Evolutionary conservation across 1,284 basidiomycete genomes (phyloP).

Genomic region (Microstroma glucosiphilum): DNA sequence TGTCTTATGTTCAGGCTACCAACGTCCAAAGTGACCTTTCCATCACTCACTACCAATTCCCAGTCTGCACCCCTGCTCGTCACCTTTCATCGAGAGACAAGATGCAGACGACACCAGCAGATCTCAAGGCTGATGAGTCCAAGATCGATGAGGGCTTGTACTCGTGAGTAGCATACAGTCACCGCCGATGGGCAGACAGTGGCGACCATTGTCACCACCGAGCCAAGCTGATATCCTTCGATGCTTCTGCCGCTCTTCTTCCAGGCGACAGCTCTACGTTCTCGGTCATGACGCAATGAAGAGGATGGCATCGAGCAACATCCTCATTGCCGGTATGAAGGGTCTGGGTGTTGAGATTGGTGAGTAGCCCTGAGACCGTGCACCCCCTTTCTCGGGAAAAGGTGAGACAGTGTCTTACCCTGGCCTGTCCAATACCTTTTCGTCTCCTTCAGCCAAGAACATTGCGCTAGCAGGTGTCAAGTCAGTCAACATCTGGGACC

Average conservation of each 20-base stretch:
- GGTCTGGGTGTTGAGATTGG: slow-evolving; percentile 89
- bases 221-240: background rate
- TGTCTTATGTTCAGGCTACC: no score
- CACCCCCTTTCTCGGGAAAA: background rate
- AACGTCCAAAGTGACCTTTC: no score
- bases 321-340: slow-evolving; percentile 85
- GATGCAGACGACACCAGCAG: slow-evolving; percentile 7
- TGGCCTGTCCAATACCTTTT: background rate
- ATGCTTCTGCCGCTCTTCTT: slow-evolving; percentile 7
- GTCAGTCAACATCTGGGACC: slow-evolving; percentile 93
- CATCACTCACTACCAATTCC: no score
- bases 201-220: background rate
- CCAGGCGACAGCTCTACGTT: slow-evolving; percentile 49
- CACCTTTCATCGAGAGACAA: background rate
- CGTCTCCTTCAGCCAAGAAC: slow-evolving; percentile 75
- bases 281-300: slow-evolving; percentile 72
- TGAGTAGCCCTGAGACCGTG: slow-evolving; percentile 10
- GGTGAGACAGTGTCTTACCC: background rate
- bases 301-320: slow-evolving; percentile 93
- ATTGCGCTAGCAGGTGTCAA: slow-evolving; percentile 93
- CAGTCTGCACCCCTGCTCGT: no score
- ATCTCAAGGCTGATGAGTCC: slow-evolving; percentile 13
- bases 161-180: slow-evolving; percentile 1
- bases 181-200: background rate
- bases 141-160: slow-evolving; percentile 23